Percentiles rank a stretch among this genome's conserved stretches.
These are phyloP conservation scores for Ilyonectria robusta DNA, from an alignment of 2,329 filamentous ascomycete species.

Conservation along the genomic window DNA sequence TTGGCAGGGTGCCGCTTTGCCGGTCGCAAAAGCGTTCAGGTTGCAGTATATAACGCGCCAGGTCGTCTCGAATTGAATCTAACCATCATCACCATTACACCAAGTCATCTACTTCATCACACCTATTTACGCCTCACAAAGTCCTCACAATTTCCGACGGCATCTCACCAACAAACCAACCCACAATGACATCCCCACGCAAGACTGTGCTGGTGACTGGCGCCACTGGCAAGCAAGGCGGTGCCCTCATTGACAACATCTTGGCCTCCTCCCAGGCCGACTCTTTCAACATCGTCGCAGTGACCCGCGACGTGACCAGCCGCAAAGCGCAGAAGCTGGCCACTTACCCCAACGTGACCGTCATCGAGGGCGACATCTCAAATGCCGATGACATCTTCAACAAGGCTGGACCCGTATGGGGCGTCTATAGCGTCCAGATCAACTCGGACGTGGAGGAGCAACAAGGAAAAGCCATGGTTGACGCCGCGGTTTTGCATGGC, in stretches of 20 bases:
- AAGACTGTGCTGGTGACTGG: constrained; percentile 29
- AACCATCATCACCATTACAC: not conserved
- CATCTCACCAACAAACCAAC: not conserved
- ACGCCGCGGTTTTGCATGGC: constrained; percentile 64
- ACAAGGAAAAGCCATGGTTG: constrained; percentile 68
- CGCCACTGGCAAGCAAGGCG: constrained; percentile 33
- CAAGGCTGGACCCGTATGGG: constrained; percentile 19
- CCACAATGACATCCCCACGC: not conserved
- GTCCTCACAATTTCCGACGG: not conserved
- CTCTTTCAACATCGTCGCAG: constrained; percentile 24
- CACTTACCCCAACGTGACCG: constrained; percentile 15
- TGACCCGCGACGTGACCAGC: constrained; percentile 26
- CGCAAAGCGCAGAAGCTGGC: constrained; percentile 20
- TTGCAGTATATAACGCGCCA: not conserved
- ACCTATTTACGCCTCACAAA: no score
- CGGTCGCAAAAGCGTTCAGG: not conserved
- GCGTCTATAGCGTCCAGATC: constrained; percentile 29
- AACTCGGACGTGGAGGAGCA: constrained; percentile 40
- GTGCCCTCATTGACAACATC: constrained; percentile 26
- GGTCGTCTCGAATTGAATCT: no score
- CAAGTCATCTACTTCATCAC: not conserved
- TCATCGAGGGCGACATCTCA: constrained; percentile 24
- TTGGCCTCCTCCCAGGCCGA: constrained; percentile 10
- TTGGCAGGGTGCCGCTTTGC: not conserved
- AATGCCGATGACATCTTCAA: constrained; percentile 24